Evolutionary conservation across 2,329 filamentous ascomycete species (phyloP).

Genomic region (Phaeosphaeriaceae sp.): DNA sequence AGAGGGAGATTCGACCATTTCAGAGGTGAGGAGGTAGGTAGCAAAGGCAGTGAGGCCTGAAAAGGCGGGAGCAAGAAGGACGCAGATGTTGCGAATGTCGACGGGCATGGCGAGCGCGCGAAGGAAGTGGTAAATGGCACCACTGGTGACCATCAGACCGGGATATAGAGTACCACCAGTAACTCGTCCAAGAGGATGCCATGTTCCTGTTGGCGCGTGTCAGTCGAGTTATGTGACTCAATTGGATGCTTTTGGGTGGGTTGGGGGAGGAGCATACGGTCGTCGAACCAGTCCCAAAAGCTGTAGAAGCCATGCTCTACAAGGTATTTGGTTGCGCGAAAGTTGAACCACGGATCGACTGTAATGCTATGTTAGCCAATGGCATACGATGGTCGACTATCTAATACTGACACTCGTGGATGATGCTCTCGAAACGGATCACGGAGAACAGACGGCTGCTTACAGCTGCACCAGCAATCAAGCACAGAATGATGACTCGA

Average conservation of each 20-base stretch:
- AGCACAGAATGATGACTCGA: conserved; percentile 84
- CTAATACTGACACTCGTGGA: conserved; percentile 88
- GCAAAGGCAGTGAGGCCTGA: conserved; percentile 93
- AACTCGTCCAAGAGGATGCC: conserved; percentile 97
- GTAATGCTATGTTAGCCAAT: conserved; percentile 37
- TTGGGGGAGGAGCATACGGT: conserved; percentile 67
- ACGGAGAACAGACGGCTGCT: conserved; percentile 97
- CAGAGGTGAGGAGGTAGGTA: conserved; percentile 92
- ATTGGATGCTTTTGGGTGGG: conserved; percentile 1
- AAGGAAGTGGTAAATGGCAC: conserved; percentile 92
- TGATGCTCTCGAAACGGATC: conserved; percentile 98
- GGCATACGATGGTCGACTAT: conserved; percentile 5
- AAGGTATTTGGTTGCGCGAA: conserved; percentile 96
- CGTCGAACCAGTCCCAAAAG: conserved; percentile 99
- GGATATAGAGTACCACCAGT: conserved; percentile 99
- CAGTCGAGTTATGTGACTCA: conserved; percentile 19
- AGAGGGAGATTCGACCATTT: conserved; percentile 95
- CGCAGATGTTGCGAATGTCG: conserved; percentile 98
- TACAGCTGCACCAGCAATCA: conserved; percentile 90
- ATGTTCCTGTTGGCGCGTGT: conserved; percentile 69
- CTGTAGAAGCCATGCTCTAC: conserved; percentile 97
- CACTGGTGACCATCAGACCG: conserved; percentile 98
- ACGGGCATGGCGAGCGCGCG: conserved; percentile 88
- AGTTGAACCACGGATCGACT: conserved; percentile 99
- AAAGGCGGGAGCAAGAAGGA: conserved; percentile 91